phyloP scores from a whole-genome alignment of 2,329 filamentous ascomycete species.

The Fusarium tuaranense region DNA sequence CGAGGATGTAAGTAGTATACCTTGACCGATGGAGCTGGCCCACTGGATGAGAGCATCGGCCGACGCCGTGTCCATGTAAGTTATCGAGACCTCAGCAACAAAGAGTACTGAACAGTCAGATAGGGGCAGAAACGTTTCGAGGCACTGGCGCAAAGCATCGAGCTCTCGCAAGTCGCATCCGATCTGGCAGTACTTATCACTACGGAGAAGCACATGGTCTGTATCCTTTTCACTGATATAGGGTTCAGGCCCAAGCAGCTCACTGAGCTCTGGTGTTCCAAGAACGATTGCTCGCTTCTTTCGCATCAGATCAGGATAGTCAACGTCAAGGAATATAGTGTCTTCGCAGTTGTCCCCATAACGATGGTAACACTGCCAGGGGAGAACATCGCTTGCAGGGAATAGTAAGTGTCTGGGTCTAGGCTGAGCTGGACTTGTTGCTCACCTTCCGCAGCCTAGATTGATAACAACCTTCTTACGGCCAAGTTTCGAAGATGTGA shows the following conservation, averaged over 20 bases:
- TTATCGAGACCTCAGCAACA: constrained; percentile 89
- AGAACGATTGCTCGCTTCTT: constrained; percentile 78
- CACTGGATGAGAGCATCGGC: constrained; percentile 82
- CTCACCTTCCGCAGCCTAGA: constrained; percentile 90
- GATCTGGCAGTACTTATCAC: constrained; percentile 79
- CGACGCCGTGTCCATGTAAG: constrained; percentile 83
- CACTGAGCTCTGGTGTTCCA: constrained; percentile 67
- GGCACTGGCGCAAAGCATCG: constrained; percentile 65
- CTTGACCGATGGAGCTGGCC: constrained; percentile 77
- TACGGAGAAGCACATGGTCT: constrained; percentile 68
- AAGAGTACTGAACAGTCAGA: constrained; percentile 76
- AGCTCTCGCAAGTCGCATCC: constrained; percentile 85
- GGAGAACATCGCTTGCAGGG: constrained; percentile 80
- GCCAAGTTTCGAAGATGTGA: constrained; percentile 61
- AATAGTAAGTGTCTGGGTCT: constrained; percentile 9
- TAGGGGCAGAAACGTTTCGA: constrained; percentile 70
- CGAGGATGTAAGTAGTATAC: constrained; percentile 57
- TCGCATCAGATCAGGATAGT: constrained; percentile 83
- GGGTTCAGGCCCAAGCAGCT: constrained; percentile 48
- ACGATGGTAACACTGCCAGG: constrained; percentile 82
- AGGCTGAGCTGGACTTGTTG: constrained; percentile 34
- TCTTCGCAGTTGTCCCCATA: constrained; percentile 69
- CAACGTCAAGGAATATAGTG: constrained; percentile 83
- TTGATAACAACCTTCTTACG: constrained; percentile 83
- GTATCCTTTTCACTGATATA: constrained; percentile 53